These are phyloP conservation scores for Pseudomonodictys pantanalensis DNA, from an alignment of 495 filamentous ascomycete genomes.

Conservation along the genomic window DNA sequence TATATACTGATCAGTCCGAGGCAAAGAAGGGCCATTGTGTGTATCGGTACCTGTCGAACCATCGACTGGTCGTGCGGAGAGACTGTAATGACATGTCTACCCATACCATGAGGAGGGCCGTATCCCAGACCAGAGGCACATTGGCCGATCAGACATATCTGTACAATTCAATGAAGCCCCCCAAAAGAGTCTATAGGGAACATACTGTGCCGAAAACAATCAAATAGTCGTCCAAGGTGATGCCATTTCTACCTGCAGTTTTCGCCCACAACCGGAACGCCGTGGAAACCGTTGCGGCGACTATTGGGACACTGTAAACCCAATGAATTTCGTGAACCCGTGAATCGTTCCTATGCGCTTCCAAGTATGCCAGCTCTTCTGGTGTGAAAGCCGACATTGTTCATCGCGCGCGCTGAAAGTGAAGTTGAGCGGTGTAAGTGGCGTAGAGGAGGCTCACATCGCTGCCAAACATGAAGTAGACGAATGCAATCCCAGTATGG, in stretches of 20 bases:
- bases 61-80: conserved; percentile 15
- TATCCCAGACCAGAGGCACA: conserved; percentile 29
- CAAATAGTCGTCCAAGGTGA: conserved; percentile 31
- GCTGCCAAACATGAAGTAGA: neutral
- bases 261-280: conserved; percentile 24
- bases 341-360: conserved; percentile 26
- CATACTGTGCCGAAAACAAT: conserved; percentile 30
- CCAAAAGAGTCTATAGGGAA: neutral
- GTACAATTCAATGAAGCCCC: neutral
- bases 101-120: conserved; percentile 33
- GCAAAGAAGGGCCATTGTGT: neutral
- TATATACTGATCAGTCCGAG: neutral
- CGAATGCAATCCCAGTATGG: neutral
- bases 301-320: conserved; percentile 27
- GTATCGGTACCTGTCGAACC: conserved; percentile 23
- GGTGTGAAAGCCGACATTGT: conserved; percentile 28
- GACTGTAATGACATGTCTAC: conserved; percentile 23
- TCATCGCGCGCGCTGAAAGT: conserved; percentile 4
- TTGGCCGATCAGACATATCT: conserved; percentile 30
- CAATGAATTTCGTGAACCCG: conserved; percentile 22
- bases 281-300: conserved; percentile 5
- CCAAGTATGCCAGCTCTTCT: conserved; percentile 29
- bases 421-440: neutral
- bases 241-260: conserved; percentile 25
- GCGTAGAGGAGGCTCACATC: neutral